A percentile compares a stretch with the other conserved stretches of the same genome.
Evolutionary conservation across 2,329 filamentous ascomycete species (phyloP).

Genomic region (Tolypocladium ovalisporum): DNA sequence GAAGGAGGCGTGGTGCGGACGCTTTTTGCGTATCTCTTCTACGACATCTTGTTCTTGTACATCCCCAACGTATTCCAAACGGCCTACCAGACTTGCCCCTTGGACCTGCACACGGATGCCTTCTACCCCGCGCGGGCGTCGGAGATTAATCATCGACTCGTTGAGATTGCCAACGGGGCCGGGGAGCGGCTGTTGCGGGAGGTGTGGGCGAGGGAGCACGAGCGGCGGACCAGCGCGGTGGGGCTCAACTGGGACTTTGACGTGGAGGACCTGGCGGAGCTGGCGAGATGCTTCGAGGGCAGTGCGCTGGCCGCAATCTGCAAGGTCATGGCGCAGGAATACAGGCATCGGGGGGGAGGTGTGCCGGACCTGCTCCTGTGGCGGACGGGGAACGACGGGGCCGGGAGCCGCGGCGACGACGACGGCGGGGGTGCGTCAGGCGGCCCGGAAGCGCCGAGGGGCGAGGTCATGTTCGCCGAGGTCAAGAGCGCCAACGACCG

Average conservation of each 20-base stretch:
- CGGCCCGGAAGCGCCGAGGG: constrained; percentile 24
- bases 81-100: constrained; percentile 81
- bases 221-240: constrained; percentile 72
- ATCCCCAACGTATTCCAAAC: constrained; percentile 97
- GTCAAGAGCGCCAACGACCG: constrained; percentile 85
- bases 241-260: constrained; percentile 87
- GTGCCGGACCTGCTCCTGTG: constrained; percentile 91
- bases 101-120: constrained; percentile 86
- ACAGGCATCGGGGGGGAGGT: constrained; percentile 72
- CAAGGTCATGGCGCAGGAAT: constrained; percentile 93
- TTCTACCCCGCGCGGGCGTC: constrained; percentile 81
- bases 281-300: constrained; percentile 69
- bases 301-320: constrained; percentile 73
- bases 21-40: constrained; percentile 82
- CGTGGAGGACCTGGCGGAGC: constrained; percentile 65
- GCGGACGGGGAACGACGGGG: constrained; percentile 30
- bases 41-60: constrained; percentile 84
- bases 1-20: constrained; percentile 92
- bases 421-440: constrained; percentile 1
- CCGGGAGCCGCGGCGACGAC: neutral
- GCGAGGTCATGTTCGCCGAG: constrained; percentile 65
- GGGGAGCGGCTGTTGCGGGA: constrained; percentile 55
- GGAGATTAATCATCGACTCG: constrained; percentile 80
- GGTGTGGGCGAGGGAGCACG: constrained; percentile 58
- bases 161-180: constrained; percentile 75